phyloP scores from a whole-genome alignment of 177 flowering plant species.

The Viscum album region DNA sequence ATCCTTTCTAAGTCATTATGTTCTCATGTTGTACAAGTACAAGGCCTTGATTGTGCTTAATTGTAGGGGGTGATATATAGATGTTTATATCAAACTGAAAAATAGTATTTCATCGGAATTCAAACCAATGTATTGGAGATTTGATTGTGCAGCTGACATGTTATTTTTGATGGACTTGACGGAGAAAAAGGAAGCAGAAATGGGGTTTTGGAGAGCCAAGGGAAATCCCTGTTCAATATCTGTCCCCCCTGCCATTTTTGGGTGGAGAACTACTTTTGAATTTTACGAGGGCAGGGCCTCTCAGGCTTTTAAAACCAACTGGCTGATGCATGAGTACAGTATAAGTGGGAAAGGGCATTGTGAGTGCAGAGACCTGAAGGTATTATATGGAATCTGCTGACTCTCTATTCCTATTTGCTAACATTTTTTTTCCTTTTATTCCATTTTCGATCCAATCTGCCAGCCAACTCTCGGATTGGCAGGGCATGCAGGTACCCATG shows the following conservation, averaged over 20 bases:
- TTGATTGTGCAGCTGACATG: slow-evolving; percentile 26
- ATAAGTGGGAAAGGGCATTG: slow-evolving; percentile 18
- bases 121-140: neutral
- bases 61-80: neutral
- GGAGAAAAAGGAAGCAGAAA: slow-evolving; percentile 16
- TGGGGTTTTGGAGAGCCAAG: slow-evolving; percentile 39
- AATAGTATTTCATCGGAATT: neutral
- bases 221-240: slow-evolving; percentile 24
- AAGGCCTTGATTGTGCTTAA: neutral
- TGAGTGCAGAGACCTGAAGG: slow-evolving; percentile 22
- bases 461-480: slow-evolving; percentile 18
- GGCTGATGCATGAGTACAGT: slow-evolving; percentile 47
- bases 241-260: slow-evolving; percentile 21
- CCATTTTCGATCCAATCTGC: slow-evolving; percentile 14
- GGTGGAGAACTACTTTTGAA: slow-evolving; percentile 40
- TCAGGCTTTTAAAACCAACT: slow-evolving; percentile 27
- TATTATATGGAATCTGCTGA: slow-evolving; percentile 8
- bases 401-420: slow-evolving; percentile 7
- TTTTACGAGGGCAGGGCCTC: slow-evolving; percentile 31
- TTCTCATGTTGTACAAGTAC: neutral
- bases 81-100: no score
- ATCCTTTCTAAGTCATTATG: no score
- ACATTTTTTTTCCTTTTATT: slow-evolving; percentile 2
- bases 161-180: slow-evolving; percentile 29
- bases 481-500: slow-evolving; percentile 31